These are phyloP conservation scores for Phytophthora ramorum DNA, from an alignment of 352 stramenopile genomes.

Conservation along the genomic window DNA sequence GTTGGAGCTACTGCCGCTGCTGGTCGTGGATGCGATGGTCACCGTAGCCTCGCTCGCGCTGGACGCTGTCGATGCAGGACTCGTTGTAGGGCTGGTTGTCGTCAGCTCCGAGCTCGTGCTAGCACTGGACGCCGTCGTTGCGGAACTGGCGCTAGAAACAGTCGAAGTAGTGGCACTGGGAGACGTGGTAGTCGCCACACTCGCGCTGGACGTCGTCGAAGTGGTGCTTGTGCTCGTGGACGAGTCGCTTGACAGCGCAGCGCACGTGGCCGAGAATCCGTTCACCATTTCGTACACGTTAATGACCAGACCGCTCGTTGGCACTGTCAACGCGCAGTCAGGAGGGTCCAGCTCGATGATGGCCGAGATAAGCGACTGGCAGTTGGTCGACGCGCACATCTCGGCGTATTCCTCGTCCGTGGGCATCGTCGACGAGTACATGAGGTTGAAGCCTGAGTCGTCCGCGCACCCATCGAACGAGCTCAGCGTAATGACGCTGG, in stretches of 20 bases:
- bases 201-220: slow-evolving; percentile 1
- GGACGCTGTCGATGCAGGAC: not conserved
- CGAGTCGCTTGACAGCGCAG: slow-evolving; percentile 5
- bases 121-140: not conserved
- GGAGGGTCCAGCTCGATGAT: slow-evolving; percentile 13
- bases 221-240: slow-evolving; percentile 1
- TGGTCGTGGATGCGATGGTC: not conserved
- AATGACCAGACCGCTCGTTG: slow-evolving; percentile 12
- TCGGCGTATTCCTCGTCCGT: slow-evolving; percentile 2
- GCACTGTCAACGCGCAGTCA: slow-evolving; percentile 9
- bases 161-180: not conserved
- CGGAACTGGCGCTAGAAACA: not conserved
- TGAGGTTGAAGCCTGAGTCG: slow-evolving; percentile 14
- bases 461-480: not conserved
- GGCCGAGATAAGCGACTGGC: slow-evolving; percentile 3
- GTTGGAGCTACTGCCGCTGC: not conserved
- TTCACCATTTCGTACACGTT: slow-evolving; percentile 17
- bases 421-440: slow-evolving; percentile 10
- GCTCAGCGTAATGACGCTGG: not conserved
- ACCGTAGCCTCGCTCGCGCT: slow-evolving; percentile 6
- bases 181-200: not conserved
- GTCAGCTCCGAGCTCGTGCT: not conserved
- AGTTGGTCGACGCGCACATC: slow-evolving; percentile 9
- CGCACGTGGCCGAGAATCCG: slow-evolving; percentile 9
- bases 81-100: no score